Evolutionary conservation across 371 early-diverging fungal species (phyloP), one percentile per base, ranked within the genome.

Genomic region (Mortierella sp.): DNA sequence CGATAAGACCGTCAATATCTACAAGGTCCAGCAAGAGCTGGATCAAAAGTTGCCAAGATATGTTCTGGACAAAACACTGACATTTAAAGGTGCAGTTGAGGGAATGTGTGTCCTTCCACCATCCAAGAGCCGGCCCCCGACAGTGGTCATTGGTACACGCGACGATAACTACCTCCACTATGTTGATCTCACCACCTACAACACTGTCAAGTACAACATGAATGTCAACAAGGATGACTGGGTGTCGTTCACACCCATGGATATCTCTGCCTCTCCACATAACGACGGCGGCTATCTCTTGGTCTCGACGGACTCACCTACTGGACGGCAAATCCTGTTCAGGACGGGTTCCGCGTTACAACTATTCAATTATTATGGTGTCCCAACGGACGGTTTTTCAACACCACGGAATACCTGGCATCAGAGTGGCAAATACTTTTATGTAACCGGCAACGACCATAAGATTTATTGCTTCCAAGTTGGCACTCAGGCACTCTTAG

Each of bases 211-310:
- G 34, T 82, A 82, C 61, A 93, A 92, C 61, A 89, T 93, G 90
- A 94, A 94, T 67, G 70, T 83, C 42, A 91, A 91, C 78, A 87
- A 86, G 21, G 95, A 94, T 68, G 86, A 89, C 62, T 92, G 93
- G 92, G 89, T 94, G 12, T 91, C 92, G 0, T 94, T 93, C 67
- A 90, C 91, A 1, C 88, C 93, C 16, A 83, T 89, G 82, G 86
- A 89, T 68, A 64, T 94, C 30, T 79, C 86, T 1, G 78, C 80
- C 1, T 85, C 81, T 6, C 90, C 80, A 48, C 83, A 50, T 24
- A 85, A 85, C 49, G 54, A 78, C 26, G 88, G 87, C 7, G 76
- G 71, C 27, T 83, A 88, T 64, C 31, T 93, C 38, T 82, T 91
- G 12, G 83, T 84, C 18, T 88, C 91, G 54, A 94, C 95, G 0